These are phyloP conservation scores for Umbelopsis sp. DNA, from an alignment of 192 early-diverging fungal species.

Conservation along the genomic window DNA sequence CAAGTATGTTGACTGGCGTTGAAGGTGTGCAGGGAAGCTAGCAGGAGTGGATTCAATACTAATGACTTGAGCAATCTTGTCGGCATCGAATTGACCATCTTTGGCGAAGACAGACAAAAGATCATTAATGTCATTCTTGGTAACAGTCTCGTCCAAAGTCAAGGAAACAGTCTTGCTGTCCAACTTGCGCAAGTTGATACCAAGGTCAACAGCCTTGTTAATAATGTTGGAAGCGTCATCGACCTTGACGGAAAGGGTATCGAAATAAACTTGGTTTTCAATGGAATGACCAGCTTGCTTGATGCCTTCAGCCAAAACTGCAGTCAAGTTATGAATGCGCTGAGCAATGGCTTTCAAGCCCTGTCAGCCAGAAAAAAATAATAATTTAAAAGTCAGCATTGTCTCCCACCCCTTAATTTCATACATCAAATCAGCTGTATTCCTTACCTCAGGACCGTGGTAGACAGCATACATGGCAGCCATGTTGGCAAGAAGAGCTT, in stretches of 20 bases:
- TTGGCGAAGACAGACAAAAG: constrained; percentile 81
- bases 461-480: constrained; percentile 99
- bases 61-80: constrained; percentile 33
- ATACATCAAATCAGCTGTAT: background rate
- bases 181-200: constrained; percentile 90
- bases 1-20: constrained; percentile 76
- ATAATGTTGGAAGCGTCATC: constrained; percentile 66
- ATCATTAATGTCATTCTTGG: constrained; percentile 76
- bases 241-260: constrained; percentile 88
- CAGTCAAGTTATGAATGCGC: constrained; percentile 91
- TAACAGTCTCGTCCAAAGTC: constrained; percentile 92
- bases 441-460: constrained; percentile 84
- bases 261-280: constrained; percentile 89
- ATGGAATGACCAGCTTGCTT: constrained; percentile 74
- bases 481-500: constrained; percentile 99
- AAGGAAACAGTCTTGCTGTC: constrained; percentile 78
- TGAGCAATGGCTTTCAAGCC: constrained; percentile 89
- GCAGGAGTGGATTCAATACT: constrained; percentile 9
- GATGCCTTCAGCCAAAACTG: constrained; percentile 79
- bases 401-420: too few relatives aligned
- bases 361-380: constrained; percentile 22
- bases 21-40: constrained; percentile 62
- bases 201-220: constrained; percentile 67
- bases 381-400: background rate
- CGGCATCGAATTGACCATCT: constrained; percentile 50